Conservation (phyloP, 345 rosid species). For the Aquilaria sinensis region DNA sequence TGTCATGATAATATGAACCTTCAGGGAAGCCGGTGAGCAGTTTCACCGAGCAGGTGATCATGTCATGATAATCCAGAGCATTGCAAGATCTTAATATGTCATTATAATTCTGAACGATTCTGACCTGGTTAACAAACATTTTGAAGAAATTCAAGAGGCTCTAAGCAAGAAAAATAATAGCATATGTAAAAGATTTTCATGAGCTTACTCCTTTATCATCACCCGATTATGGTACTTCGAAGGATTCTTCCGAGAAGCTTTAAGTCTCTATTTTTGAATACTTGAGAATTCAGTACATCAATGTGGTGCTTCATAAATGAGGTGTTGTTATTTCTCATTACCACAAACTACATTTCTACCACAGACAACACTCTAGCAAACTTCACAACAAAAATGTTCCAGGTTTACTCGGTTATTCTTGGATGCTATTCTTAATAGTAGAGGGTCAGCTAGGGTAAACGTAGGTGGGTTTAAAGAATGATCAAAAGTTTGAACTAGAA, state of each 20-base stretch:
- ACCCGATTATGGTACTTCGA: conserved; percentile 49
- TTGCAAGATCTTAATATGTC: conserved; percentile 26
- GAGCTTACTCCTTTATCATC: conserved; percentile 74
- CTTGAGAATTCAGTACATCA: too few species aligned
- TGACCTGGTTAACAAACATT: conserved; percentile 54
- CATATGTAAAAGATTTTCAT: conserved; percentile 2
- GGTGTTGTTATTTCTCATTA: too few species aligned
- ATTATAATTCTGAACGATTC: conserved; percentile 59
- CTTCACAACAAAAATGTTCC: too few species aligned
- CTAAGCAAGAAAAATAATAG: not conserved
- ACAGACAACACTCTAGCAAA: too few species aligned
- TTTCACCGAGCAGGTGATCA: conserved; percentile 67
- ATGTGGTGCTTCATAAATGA: too few species aligned
- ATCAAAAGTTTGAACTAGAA: too few species aligned
- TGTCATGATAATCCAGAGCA: too few species aligned
- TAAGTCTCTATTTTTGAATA: too few species aligned
- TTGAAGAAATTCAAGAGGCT: conserved; percentile 20
- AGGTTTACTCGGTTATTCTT: too few species aligned
- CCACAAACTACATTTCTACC: too few species aligned
- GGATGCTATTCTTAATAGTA: too few species aligned
- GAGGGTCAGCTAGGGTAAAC: not conserved
- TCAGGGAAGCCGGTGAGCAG: conserved; percentile 72
- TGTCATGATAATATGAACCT: conserved; percentile 35
- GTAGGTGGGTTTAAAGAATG: too few species aligned
- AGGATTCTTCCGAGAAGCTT: conserved; percentile 76